These are phyloP conservation scores for Santalum album DNA, from an alignment of 164 flowering plant species.

Conservation along the genomic window DNA sequence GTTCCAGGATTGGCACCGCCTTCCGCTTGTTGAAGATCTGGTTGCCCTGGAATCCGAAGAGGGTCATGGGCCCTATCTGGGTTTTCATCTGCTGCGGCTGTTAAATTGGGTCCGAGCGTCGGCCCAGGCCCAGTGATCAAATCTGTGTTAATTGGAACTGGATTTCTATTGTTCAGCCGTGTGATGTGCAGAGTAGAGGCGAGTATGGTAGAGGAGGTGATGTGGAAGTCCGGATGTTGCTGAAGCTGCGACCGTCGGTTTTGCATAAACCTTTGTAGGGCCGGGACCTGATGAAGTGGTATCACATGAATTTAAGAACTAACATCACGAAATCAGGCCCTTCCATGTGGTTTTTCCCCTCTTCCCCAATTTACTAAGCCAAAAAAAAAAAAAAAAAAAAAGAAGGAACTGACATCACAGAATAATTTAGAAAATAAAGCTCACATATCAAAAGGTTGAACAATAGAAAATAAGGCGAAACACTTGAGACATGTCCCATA, in stretches of 20 bases:
- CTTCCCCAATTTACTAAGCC: too few relatives aligned
- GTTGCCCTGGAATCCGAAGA: slow-evolving; percentile 26
- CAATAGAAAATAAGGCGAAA: too few relatives aligned
- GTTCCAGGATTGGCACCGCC: slow-evolving; percentile 37
- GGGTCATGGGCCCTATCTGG: slow-evolving; percentile 21
- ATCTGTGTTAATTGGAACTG: slow-evolving; percentile 25
- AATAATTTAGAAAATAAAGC: too few relatives aligned
- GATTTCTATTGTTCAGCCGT: slow-evolving; percentile 63
- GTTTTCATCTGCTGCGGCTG: slow-evolving; percentile 18
- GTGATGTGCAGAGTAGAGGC: slow-evolving; percentile 96
- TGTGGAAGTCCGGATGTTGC: slow-evolving; percentile 84
- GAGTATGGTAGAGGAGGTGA: slow-evolving; percentile 86
- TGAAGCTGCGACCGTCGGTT: slow-evolving; percentile 67
- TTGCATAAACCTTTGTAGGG: slow-evolving; percentile 80
- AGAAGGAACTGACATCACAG: too few relatives aligned
- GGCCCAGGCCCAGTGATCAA: slow-evolving; percentile 27
- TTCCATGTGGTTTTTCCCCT: too few relatives aligned
- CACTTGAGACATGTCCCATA: too few relatives aligned
- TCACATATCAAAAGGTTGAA: too few relatives aligned
- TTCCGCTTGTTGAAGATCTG: slow-evolving; percentile 34
- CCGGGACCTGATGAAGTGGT: slow-evolving; percentile 59
- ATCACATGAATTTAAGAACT: neutral
- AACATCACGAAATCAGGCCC: too few relatives aligned
- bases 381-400: too few relatives aligned
- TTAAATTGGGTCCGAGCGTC: slow-evolving; percentile 24